phyloP scores from a whole-genome alignment of 139 green algal species.

The Picocystis salinarum region DNA sequence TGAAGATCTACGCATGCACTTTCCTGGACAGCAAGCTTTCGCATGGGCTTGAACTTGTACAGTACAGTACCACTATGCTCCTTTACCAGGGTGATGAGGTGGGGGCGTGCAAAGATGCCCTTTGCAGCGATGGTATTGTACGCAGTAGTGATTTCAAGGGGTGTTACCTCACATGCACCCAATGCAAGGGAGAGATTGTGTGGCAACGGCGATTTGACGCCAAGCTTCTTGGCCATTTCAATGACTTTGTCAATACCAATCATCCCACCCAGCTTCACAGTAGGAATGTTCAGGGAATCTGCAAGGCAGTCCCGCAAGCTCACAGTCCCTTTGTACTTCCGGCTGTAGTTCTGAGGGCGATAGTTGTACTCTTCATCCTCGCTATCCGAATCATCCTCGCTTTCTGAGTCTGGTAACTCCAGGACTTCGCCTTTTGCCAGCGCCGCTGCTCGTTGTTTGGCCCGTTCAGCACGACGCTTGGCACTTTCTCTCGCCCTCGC shows the following conservation, averaged over 20 bases:
- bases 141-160: slow-evolving; percentile 18
- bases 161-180: slow-evolving; percentile 26
- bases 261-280: slow-evolving; percentile 23
- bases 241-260: slow-evolving; percentile 21
- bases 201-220: slow-evolving; percentile 14
- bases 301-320: slow-evolving; percentile 19
- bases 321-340: slow-evolving; percentile 5
- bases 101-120: slow-evolving; percentile 15
- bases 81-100: slow-evolving; percentile 17
- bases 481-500: background rate
- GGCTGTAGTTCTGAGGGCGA: slow-evolving; percentile 10
- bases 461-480: background rate
- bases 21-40: background rate
- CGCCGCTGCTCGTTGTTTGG: background rate
- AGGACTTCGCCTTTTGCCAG: background rate
- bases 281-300: slow-evolving; percentile 30
- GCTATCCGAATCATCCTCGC: background rate
- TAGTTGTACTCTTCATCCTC: slow-evolving; percentile 10
- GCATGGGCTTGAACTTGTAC: slow-evolving; percentile 1
- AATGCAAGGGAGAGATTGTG: slow-evolving; percentile 21
- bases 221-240: slow-evolving; percentile 7
- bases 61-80: slow-evolving; percentile 1
- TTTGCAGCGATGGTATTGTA: slow-evolving; percentile 26
- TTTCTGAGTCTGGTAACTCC: background rate
- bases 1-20: slow-evolving; percentile 6